These are phyloP conservation scores for Rheum nobile DNA, from an alignment of 148 eudicot genomes.

Conservation along the genomic window DNA sequence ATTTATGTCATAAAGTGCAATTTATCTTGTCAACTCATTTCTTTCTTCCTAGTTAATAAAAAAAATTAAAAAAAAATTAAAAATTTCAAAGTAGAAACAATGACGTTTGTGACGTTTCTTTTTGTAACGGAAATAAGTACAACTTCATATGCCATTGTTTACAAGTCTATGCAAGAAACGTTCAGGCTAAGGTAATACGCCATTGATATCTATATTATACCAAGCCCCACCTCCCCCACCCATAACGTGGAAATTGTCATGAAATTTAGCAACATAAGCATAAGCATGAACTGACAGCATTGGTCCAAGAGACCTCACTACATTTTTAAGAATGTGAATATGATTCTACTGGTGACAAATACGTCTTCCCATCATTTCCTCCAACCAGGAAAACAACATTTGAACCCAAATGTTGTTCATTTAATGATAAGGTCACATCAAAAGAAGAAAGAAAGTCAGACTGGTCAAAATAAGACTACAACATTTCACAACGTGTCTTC, in stretches of 20 bases:
- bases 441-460: constrained; percentile 9
- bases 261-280: constrained; percentile 34
- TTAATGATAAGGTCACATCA: constrained; percentile 10
- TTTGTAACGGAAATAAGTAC: no score
- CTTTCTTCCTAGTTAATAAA: no score
- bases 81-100: no score
- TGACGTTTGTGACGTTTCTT: no score
- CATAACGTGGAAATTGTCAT: constrained; percentile 37
- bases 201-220: constrained; percentile 50
- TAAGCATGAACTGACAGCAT: constrained; percentile 37
- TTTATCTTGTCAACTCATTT: no score
- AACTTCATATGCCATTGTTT: no score
- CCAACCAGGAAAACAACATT: constrained; percentile 34
- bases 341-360: constrained; percentile 36
- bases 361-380: constrained; percentile 60
- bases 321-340: constrained; percentile 33
- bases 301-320: constrained; percentile 25
- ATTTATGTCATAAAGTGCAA: no score
- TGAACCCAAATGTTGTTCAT: not conserved
- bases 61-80: no score
- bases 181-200: no score
- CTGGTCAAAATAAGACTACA: constrained; percentile 13
- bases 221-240: constrained; percentile 50
- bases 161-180: no score
- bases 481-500: not conserved